Base-by-base conservation (phyloP, 2,329 filamentous ascomycete genomes). In the Claviceps sp. region DNA sequence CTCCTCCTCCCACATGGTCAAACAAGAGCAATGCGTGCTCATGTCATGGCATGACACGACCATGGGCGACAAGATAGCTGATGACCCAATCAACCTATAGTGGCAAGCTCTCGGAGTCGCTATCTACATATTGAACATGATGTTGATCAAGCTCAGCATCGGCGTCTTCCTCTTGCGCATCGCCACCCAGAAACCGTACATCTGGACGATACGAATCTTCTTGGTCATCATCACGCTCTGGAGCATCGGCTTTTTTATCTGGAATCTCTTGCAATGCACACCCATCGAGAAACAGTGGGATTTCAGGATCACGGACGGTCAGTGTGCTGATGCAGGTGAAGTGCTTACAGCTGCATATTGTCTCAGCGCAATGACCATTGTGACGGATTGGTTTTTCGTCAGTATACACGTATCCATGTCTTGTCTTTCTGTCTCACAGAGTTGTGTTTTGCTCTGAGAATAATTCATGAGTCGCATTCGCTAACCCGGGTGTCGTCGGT, bases 91-190 rank as follows among this genome's bases (percentile, higher is more conserved):
- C n/a, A 6, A 37, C 6, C 2, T 37, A 24, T 22, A 76, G 69
- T 77, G 70, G 64, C 75, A 78, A 65, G 72, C 75, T 24, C 57
- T 78, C 34, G 72, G 73, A 11, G 74, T 74, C 1, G 72, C 69
- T 6, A 71, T 70, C 2, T 78, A 78, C 52, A 64, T 78, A 45
- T 56, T 71, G 10, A 69, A 76, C 55, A 79, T 80, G 75, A 72
- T 77, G 68, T 72, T 79, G 54, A 72, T 77, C 62, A 80, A 80
- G 62, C 62, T 78, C 49, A 76, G 76, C 62, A 77, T 79, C 47
- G 73, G 70, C 38, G 64, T 77, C 53, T 77, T 77, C 54, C 68
- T 78, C 8, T 61, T 79, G 17, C 68, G 73, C 5, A 64, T 78
- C 16, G 70, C 74, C 1, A 67, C 69, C 3, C 64, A 69, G 43